phyloP scores from a whole-genome alignment of 352 stramenopile genomes.

The Globisporangium perplexum region DNA sequence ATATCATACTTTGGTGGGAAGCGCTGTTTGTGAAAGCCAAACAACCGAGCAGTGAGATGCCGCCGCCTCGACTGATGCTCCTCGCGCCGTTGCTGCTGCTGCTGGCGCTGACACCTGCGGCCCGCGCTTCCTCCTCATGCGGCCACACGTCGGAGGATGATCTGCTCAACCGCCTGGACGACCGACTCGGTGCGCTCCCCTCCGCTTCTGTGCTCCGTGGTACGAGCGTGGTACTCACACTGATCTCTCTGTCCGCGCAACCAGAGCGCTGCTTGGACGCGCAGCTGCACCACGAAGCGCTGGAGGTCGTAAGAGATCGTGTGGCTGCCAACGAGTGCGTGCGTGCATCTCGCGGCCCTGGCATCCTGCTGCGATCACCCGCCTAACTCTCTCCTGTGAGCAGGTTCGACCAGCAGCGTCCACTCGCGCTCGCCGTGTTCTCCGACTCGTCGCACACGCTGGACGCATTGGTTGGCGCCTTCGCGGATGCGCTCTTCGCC shows the following conservation, averaged over 20 bases:
- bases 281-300: slow-evolving; percentile 13
- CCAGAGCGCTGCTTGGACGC: slow-evolving; percentile 27
- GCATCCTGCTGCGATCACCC: no score
- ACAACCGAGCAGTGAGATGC: no score
- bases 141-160: slow-evolving; percentile 28
- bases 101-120: slow-evolving; percentile 4
- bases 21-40: no score
- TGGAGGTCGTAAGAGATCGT: slow-evolving; percentile 35
- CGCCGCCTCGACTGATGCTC: background rate
- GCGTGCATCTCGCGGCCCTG: background rate
- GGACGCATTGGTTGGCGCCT: slow-evolving; percentile 7
- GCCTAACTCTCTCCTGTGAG: background rate
- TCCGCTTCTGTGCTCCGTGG: no score
- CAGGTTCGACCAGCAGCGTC: slow-evolving; percentile 35
- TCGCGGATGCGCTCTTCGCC: slow-evolving; percentile 8
- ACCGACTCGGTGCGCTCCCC: slow-evolving; percentile 19
- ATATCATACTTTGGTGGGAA: no score
- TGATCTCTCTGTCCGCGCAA: background rate
- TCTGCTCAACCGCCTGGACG: slow-evolving; percentile 38
- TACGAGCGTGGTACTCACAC: background rate
- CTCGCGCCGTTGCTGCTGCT: slow-evolving; percentile 12
- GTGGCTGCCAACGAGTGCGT: slow-evolving; percentile 45
- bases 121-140: slow-evolving; percentile 22
- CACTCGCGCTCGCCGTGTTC: slow-evolving; percentile 48
- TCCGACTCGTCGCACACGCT: slow-evolving; percentile 31